Base-by-base conservation (phyloP, 2,329 filamentous ascomycete species). In the Sporothrix euskadiensis region DNA sequence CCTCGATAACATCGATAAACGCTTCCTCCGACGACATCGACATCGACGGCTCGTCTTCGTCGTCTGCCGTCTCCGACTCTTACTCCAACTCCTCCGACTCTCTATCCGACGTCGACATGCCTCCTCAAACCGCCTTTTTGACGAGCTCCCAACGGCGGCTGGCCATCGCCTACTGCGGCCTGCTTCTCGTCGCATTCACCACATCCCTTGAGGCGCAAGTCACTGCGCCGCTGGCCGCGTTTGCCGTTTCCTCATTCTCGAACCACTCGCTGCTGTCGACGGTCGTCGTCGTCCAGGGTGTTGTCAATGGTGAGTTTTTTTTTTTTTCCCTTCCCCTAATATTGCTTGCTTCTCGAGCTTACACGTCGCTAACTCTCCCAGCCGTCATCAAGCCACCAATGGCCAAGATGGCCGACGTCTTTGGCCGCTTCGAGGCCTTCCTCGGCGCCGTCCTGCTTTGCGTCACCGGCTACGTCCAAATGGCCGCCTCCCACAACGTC, bases 181-280 rank as follows among this genome's bases (percentile, higher is more conserved):
- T 85, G 73, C 80, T 90, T 75, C 83, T 90, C 73, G 88, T 91
- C 83, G 88, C 89, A 26, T 90, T 89, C 77, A 86, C 87, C 68
- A 91, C 89, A 6, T 91, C 89, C n/a, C 83, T 92, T 22, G 90
- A 91, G 79, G 85, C 86, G 19, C 90, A 91, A 78, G 89, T 88
- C 9, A 89, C 89, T 1, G 85, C 84, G 71, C 86, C 88, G 9
- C 81, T 91, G 71, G 84, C 87, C 1, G 86, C 88, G 30, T 91
- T 89, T 81, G 89, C 89, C 3, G 90, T 89, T 3, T 90, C 88
- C 77, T 85, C 88, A 0, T 91, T 91, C 78, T 83, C 84, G 65
- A 85, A 86, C 71, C 89, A 91, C 79, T 90, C 89, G 2, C 82
- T 91, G 71, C 84, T 91, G 57, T 89, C 90, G 19, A 91, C 89